phyloP scores from a whole-genome alignment of 2,329 filamentous ascomycete genomes.

The Cercospora sesami region DNA sequence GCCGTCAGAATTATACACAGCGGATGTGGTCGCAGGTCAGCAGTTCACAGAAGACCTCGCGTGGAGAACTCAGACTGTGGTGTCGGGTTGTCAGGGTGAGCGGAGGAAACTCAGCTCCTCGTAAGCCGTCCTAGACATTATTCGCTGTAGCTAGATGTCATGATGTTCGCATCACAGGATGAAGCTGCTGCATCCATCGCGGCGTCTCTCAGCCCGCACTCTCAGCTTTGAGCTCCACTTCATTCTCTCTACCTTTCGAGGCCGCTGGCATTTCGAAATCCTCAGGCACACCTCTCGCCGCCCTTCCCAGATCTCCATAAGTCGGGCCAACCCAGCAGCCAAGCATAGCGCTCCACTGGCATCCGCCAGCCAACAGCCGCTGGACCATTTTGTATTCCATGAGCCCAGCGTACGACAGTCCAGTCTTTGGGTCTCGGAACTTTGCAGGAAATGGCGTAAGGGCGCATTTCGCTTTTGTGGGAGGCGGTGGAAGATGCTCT shows the following conservation, averaged over 20 bases:
- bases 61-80: background rate
- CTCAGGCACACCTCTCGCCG: constrained; percentile 73
- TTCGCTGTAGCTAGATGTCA: background rate
- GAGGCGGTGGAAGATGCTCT: constrained; percentile 40
- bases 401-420: constrained; percentile 75
- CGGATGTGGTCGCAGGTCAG: background rate
- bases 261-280: constrained; percentile 56
- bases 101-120: background rate
- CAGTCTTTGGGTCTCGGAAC: constrained; percentile 82
- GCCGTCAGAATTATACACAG: background rate
- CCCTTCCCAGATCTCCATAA: constrained; percentile 49
- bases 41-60: background rate
- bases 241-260: background rate
- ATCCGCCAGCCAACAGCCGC: constrained; percentile 69
- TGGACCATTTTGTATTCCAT: constrained; percentile 82
- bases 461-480: constrained; percentile 60
- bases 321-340: constrained; percentile 74
- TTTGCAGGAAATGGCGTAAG: constrained; percentile 71
- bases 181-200: background rate
- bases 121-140: background rate
- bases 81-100: background rate
- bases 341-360: constrained; percentile 77
- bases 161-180: background rate
- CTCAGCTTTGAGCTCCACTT: background rate
- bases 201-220: background rate